These are phyloP conservation scores for Mortierella sp. DNA, from an alignment of 371 early-diverging fungal species.

Conservation along the genomic window DNA sequence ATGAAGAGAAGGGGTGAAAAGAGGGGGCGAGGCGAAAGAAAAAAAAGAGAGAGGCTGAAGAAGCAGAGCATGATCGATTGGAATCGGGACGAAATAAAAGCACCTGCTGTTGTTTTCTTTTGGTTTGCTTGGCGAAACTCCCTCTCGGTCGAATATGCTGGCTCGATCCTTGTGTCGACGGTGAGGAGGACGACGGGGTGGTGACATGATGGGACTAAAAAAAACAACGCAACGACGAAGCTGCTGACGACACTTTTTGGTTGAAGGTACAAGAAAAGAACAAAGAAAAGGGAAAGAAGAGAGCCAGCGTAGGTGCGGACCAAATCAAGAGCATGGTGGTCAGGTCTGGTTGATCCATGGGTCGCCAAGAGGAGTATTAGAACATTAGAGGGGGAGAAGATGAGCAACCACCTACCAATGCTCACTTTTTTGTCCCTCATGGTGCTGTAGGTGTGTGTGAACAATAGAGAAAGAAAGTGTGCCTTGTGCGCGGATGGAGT, in stretches of 20 bases:
- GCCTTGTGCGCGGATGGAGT: neutral
- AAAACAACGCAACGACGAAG: neutral
- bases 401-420: neutral
- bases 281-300: neutral
- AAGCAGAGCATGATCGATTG: conserved; percentile 11
- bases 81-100: neutral
- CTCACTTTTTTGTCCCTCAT: neutral
- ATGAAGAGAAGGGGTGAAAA: neutral
- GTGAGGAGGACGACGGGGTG: neutral
- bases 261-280: neutral
- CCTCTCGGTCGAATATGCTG: neutral
- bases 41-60: neutral
- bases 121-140: neutral
- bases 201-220: neutral
- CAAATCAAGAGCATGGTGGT: neutral
- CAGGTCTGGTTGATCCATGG: neutral
- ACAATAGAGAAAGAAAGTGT: neutral
- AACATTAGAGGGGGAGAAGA: neutral
- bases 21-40: neutral
- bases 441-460: neutral
- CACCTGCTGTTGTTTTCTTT: neutral
- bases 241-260: neutral
- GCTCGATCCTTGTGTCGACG: neutral
- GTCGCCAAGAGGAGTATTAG: neutral
- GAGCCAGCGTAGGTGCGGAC: neutral